A percentile compares a stretch with the other conserved stretches of the same genome.
Evolutionary conservation across 129 eudicot genomes (phyloP).

Genomic region (Arctium minus): DNA sequence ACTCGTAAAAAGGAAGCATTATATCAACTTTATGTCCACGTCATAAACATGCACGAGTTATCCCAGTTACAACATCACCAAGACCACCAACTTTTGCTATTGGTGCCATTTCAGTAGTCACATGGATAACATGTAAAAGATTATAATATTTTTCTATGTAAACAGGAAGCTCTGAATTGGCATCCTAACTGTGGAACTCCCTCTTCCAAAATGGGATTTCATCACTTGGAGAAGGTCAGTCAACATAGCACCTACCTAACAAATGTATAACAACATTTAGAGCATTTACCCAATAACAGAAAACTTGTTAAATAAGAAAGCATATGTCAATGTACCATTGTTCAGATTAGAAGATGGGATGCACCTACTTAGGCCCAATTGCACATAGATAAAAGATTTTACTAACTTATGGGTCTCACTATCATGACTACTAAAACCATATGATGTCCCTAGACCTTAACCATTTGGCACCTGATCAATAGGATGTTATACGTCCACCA

Average conservation of each 20-base stretch:
- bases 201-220: slow-evolving; percentile 76
- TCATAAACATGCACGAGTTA: slow-evolving; percentile 67
- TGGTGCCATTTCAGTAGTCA: slow-evolving; percentile 91
- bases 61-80: slow-evolving; percentile 89
- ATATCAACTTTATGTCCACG: slow-evolving; percentile 83
- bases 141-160: slow-evolving; percentile 51
- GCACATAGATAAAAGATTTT: too few relatives aligned
- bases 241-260: slow-evolving; percentile 37
- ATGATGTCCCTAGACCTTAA: too few relatives aligned
- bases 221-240: slow-evolving; percentile 87
- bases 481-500: too few relatives aligned
- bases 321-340: not conserved
- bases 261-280: not conserved
- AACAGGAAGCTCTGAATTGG: slow-evolving; percentile 29
- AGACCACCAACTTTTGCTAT: slow-evolving; percentile 92
- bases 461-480: too few relatives aligned
- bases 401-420: too few relatives aligned
- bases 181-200: slow-evolving; percentile 42
- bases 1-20: slow-evolving; percentile 86
- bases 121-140: slow-evolving; percentile 65
- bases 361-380: too few relatives aligned
- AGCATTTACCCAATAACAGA: not conserved
- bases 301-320: not conserved
- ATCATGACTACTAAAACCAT: not conserved
- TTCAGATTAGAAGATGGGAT: not conserved